Percentiles rank a stretch among this genome's conserved stretches.
Evolutionary conservation across 2,329 filamentous ascomycete species (phyloP).

Genomic region (Juglanconis sp.): DNA sequence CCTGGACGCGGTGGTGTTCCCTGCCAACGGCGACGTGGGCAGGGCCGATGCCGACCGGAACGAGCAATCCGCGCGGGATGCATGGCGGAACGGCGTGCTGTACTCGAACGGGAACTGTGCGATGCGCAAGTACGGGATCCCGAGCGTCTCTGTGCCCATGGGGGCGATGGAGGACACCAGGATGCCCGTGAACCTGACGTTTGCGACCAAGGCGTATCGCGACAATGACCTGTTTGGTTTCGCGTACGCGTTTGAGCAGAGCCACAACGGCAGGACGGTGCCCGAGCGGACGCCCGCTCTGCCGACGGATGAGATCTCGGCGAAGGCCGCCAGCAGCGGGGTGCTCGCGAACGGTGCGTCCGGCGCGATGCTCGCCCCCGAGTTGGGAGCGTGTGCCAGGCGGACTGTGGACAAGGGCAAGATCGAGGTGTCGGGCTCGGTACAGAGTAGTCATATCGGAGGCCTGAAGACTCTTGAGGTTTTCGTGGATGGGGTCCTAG

Average conservation of each 20-base stretch:
- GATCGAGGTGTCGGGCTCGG: neutral
- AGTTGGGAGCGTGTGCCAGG: neutral
- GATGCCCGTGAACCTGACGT: constrained; percentile 53
- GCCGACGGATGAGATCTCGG: neutral
- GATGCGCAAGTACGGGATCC: constrained; percentile 52
- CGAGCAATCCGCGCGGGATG: constrained; percentile 30
- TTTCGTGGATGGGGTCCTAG: neutral
- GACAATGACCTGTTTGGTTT: constrained; percentile 33
- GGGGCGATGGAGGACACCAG: constrained; percentile 40
- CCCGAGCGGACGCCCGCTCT: neutral
- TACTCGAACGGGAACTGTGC: constrained; percentile 53
- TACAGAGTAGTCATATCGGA: neutral
- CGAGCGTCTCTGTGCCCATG: constrained; percentile 53
- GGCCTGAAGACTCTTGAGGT: neutral
- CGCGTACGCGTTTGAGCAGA: constrained; percentile 23
- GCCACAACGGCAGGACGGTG: neutral
- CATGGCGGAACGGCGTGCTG: constrained; percentile 47
- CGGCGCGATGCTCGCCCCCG: neutral
- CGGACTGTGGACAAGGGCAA: neutral
- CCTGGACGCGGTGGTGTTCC: constrained; percentile 47
- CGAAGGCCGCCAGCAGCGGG: neutral
- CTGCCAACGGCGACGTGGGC: constrained; percentile 48
- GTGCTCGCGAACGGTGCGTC: neutral
- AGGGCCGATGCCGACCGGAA: constrained; percentile 43
- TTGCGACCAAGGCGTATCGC: constrained; percentile 46